phyloP scores from a whole-genome alignment of 192 early-diverging fungal species.

The Coemansia guatemalensis region DNA sequence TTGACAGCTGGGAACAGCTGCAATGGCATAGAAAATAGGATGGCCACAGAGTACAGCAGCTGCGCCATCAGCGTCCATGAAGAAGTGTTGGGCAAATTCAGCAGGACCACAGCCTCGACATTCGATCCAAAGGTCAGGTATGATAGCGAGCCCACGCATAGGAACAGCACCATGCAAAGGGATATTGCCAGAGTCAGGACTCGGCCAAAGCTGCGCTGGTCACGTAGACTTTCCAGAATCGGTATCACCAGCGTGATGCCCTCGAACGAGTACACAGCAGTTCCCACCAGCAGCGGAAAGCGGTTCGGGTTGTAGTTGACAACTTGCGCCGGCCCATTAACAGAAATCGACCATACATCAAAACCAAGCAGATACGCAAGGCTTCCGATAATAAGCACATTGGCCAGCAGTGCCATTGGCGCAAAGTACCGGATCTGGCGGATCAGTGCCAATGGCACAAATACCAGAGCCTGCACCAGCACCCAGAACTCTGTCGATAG shows the following conservation, averaged over 20 bases:
- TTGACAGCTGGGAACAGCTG: conserved; percentile 92
- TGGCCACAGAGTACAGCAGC: conserved; percentile 87
- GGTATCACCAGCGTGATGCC: conserved; percentile 83
- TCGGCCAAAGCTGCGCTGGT: conserved; percentile 76
- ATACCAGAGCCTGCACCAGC: conserved; percentile 68
- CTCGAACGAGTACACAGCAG: conserved; percentile 92
- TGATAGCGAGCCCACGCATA: conserved; percentile 79
- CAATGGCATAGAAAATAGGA: conserved; percentile 92
- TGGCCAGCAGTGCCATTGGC: conserved; percentile 84
- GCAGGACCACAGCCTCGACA: conserved; percentile 86
- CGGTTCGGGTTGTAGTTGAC: conserved; percentile 78
- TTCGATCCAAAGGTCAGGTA: conserved; percentile 87
- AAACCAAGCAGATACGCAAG: conserved; percentile 84
- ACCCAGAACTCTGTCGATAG: conserved; percentile 78
- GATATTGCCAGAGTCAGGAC: conserved; percentile 79
- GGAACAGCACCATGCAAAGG: conserved; percentile 78
- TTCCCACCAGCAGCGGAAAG: conserved; percentile 91
- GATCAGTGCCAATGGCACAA: conserved; percentile 87
- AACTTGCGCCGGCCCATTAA: conserved; percentile 58
- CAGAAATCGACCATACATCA: conserved; percentile 59
- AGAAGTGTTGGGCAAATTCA: conserved; percentile 77
- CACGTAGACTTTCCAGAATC: conserved; percentile 77
- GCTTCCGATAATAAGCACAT: conserved; percentile 88
- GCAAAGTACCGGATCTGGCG: conserved; percentile 91
- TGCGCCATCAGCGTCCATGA: conserved; percentile 74